Conservation (phyloP, 2,329 filamentous ascomycete genomes). For the Xylaria polymorpha region DNA sequence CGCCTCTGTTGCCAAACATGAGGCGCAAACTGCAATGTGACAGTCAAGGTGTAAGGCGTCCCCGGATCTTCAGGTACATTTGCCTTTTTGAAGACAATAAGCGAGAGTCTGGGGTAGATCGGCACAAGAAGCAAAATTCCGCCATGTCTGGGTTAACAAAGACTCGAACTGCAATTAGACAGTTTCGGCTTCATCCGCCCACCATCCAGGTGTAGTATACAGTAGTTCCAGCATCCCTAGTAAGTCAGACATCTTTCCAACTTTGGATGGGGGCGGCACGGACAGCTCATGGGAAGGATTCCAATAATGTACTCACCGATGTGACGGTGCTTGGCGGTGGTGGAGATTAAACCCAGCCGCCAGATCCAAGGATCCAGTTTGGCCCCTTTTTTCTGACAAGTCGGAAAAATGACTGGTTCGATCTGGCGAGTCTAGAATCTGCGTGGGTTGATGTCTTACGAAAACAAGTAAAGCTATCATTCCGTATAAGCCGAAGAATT, state of each 20-base stretch:
- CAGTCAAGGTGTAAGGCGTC: slow-evolving; percentile 11
- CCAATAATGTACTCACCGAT: slow-evolving; percentile 29
- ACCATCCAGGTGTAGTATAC: not conserved
- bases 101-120: slow-evolving; percentile 33
- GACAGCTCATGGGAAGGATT: slow-evolving; percentile 19
- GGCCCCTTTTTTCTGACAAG: slow-evolving; percentile 19
- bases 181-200: slow-evolving; percentile 17
- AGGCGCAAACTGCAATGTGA: slow-evolving; percentile 19
- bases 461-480: not conserved
- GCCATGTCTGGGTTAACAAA: slow-evolving; percentile 1
- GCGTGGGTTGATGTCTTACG: slow-evolving; percentile 21
- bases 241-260: not conserved
- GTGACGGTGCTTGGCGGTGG: slow-evolving; percentile 24
- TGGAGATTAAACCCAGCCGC: slow-evolving; percentile 27
- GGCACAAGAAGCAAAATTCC: slow-evolving; percentile 14
- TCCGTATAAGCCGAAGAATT: not conserved
- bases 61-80: slow-evolving; percentile 32
- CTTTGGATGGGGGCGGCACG: not conserved
- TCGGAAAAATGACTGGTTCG: not conserved
- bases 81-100: slow-evolving; percentile 26
- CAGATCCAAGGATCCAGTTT: slow-evolving; percentile 17
- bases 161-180: not conserved
- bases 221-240: not conserved
- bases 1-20: slow-evolving; percentile 11
- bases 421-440: slow-evolving; percentile 23